Percentiles rank a stretch among this genome's conserved stretches.
phyloP scores from a whole-genome alignment of 2,329 filamentous ascomycete genomes.

The Cordyceps sp. region DNA sequence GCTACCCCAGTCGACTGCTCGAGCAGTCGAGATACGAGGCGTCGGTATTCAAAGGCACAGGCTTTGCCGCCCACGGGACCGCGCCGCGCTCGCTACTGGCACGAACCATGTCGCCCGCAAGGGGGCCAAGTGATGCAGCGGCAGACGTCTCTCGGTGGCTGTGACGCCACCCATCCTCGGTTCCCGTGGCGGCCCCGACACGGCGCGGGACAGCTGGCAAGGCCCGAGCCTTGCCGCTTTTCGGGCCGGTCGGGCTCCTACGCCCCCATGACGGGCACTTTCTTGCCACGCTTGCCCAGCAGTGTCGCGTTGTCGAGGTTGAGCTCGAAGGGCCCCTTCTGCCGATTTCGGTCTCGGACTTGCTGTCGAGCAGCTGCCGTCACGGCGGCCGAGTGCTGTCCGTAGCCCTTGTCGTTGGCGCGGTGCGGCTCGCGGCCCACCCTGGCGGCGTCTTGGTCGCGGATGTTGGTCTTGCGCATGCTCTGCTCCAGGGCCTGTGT shows the following conservation, averaged over 20 bases:
- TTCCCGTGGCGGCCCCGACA: too few relatives aligned
- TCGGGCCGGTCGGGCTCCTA: conserved; percentile 9
- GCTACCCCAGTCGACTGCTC: too few relatives aligned
- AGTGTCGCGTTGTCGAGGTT: conserved; percentile 83
- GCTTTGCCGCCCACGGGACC: too few relatives aligned
- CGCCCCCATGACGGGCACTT: conserved; percentile 28
- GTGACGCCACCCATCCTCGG: too few relatives aligned
- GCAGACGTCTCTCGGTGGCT: too few relatives aligned
- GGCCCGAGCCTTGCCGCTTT: background rate
- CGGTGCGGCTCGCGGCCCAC: conserved; percentile 16
- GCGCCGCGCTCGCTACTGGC: too few relatives aligned
- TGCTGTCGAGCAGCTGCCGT: conserved; percentile 72
- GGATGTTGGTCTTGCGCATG: conserved; percentile 68
- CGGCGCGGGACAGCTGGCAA: too few relatives aligned
- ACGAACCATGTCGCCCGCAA: too few relatives aligned
- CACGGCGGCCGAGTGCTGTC: conserved; percentile 73
- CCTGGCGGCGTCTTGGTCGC: conserved; percentile 23
- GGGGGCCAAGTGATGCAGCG: too few relatives aligned
- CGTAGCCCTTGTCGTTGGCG: conserved; percentile 51
- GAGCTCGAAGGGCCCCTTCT: conserved; percentile 78
- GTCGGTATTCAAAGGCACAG: too few relatives aligned
- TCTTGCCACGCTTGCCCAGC: conserved; percentile 51
- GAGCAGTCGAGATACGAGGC: too few relatives aligned
- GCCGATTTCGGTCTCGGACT: conserved; percentile 47
- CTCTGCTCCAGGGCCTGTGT: conserved; percentile 69